Percentiles rank a stretch among this genome's conserved stretches.
phyloP scores from a whole-genome alignment of 768 basidiomycete species.

The Boletus edulis region DNA sequence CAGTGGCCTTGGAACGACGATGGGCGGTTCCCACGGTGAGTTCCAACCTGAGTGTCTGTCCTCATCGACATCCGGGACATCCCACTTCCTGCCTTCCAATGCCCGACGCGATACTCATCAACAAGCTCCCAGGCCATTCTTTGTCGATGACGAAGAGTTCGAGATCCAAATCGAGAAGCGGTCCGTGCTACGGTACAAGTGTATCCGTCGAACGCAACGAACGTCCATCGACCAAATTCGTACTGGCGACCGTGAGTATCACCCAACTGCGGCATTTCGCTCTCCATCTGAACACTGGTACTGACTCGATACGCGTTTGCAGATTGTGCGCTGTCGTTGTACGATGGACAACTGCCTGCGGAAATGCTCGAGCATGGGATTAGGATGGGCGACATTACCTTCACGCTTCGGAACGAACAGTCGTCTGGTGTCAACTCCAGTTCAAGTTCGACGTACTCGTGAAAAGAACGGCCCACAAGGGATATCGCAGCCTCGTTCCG shows the following conservation, averaged over 20 bases:
- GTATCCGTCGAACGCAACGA: constrained; percentile 24
- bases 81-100: too few species aligned
- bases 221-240: constrained; percentile 23
- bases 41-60: neutral
- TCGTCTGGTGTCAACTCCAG: neutral
- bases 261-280: neutral
- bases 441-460: neutral
- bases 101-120: neutral
- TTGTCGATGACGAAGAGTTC: constrained; percentile 17
- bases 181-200: constrained; percentile 21
- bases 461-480: neutral
- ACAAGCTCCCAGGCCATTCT: constrained; percentile 7
- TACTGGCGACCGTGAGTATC: constrained; percentile 16
- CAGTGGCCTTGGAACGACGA: constrained; percentile 17
- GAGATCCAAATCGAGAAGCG: constrained; percentile 21
- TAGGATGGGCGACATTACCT: constrained; percentile 23
- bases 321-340: constrained; percentile 24
- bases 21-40: constrained; percentile 15
- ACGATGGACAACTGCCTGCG: constrained; percentile 6
- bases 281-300: neutral
- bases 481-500: too few species aligned
- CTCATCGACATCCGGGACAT: too few species aligned
- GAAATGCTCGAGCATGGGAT: constrained; percentile 19
- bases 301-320: neutral
- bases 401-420: constrained; percentile 8